Evolutionary conservation across 2,329 filamentous ascomycete genomes (phyloP), one percentile per base, ranked within the genome.

Genomic region (Fusarium austroafricanum): DNA sequence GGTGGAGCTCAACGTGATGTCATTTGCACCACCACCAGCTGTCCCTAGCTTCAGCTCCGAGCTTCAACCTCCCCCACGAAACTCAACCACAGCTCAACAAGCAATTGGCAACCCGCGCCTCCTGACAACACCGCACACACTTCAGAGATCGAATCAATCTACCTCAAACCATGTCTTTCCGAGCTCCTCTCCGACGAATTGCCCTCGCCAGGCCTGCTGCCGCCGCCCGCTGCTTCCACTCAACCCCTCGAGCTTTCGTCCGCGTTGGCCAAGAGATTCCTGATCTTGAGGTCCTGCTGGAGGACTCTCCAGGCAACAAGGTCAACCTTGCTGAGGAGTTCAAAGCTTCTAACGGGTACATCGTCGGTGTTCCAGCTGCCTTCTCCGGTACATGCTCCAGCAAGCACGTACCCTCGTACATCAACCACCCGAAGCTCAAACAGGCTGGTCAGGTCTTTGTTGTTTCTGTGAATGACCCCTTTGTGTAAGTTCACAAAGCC

Each of bases 401-500:
- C 75, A 82, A 78, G 66, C 95, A 98, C 77, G 85, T 98, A 44
- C 95, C 95, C 1, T 92, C 92, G 55, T 98, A 94, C 82, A 91
- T 97, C 79, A 89, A 89, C 76, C 91, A 93, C 77, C 86, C 90
- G 55, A 89, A 90, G 78, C 85, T 96, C 72, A 92, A 92, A 82
- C 84, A 90, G 63, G 93, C 92, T 29, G 94, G 94, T 47, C 85
- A 91, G 75, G 92, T 97, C 44, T 97, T 96, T 75, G 93, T 98
- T 39, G 89, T 98, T 57, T 90, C 92, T 17, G 94, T 97, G 77
- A 98, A 98, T 78, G 95, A 98, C 78, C 88, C 94, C 20, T 97
- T 97, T 78, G 94, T 97, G 92, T 96, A 84, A 81, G 92, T 82
- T 42, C 21, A 8, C n/a, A 10, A 15, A 7, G 1, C n/a, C 11